Evolutionary conservation across 2,329 filamentous ascomycete species (phyloP).

Genomic region (Venturia aucupariae): DNA sequence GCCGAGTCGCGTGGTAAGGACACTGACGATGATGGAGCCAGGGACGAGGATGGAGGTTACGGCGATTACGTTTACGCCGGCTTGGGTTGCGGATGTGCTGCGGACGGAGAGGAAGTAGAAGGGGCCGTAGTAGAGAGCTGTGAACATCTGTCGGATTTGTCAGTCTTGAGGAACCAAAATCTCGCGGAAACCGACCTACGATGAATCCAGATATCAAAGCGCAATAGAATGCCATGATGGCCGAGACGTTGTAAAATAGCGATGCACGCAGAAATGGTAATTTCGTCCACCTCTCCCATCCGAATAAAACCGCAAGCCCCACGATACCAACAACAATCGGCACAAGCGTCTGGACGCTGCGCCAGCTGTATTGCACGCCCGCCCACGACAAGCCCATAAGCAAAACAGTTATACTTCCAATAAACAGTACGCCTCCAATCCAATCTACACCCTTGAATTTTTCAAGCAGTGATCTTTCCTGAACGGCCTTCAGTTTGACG

Average conservation of each 20-base stretch:
- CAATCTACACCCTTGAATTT: slow-evolving; percentile 31
- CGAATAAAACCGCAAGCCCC: slow-evolving; percentile 25
- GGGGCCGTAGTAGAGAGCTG: slow-evolving; percentile 33
- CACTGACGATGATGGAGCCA: slow-evolving; percentile 22
- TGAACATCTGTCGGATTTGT: slow-evolving; percentile 28
- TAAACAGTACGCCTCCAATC: slow-evolving; percentile 33
- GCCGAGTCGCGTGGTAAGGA: slow-evolving; percentile 22
- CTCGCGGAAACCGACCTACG: slow-evolving; percentile 22
- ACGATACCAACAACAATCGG: slow-evolving; percentile 29
- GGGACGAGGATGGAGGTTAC: slow-evolving; percentile 27
- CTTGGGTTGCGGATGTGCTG: slow-evolving; percentile 24
- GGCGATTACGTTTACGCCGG: slow-evolving; percentile 32
- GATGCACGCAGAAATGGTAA: slow-evolving; percentile 30
- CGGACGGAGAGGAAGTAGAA: slow-evolving; percentile 33
- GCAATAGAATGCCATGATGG: slow-evolving; percentile 31
- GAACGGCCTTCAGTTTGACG: background rate
- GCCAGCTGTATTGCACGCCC: slow-evolving; percentile 33
- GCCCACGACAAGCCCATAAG: slow-evolving; percentile 37
- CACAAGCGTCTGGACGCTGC: slow-evolving; percentile 29
- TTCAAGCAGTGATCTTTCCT: background rate
- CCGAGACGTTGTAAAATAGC: slow-evolving; percentile 29
- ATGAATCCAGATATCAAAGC: slow-evolving; percentile 36
- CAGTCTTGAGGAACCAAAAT: background rate
- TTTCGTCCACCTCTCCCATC: slow-evolving; percentile 27
- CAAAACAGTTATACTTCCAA: slow-evolving; percentile 29